Evolutionary conservation across 129 eudicot species (phyloP).

Genomic region (Kitagawia praeruptora): DNA sequence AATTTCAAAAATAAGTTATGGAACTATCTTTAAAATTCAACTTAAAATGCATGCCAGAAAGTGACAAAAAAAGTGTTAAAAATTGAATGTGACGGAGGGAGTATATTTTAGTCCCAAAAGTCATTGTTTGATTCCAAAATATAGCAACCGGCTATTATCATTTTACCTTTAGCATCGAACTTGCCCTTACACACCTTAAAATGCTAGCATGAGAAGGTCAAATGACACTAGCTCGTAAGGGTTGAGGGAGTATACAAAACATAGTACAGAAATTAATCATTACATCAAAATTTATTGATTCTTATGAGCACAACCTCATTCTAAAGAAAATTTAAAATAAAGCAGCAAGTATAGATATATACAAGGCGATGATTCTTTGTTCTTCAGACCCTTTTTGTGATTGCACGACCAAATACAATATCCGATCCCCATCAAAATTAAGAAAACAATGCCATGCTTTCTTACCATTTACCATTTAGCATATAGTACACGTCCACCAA

Average conservation of each 20-base stretch:
- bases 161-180: too few species aligned
- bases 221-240: neutral
- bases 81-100: too few species aligned
- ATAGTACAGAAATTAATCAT: neutral
- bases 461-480: slow-evolving; percentile 22
- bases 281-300: neutral
- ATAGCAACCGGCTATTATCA: too few species aligned
- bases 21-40: too few species aligned
- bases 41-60: too few species aligned
- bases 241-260: neutral
- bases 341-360: neutral
- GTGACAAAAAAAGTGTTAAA: too few species aligned
- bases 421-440: slow-evolving; percentile 1
- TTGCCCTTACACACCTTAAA: neutral
- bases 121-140: too few species aligned
- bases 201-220: neutral
- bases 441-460: slow-evolving; percentile 5
- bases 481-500: slow-evolving; percentile 65
- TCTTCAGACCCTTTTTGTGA: neutral
- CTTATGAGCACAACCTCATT: neutral
- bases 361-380: neutral
- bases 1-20: too few species aligned
- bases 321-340: neutral
- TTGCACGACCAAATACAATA: neutral
- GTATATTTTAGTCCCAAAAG: too few species aligned